Evolutionary conservation across 2,329 filamentous ascomycete genomes (phyloP), one percentile per base, ranked within the genome.

Genomic region (Boeremia lycopersici): DNA sequence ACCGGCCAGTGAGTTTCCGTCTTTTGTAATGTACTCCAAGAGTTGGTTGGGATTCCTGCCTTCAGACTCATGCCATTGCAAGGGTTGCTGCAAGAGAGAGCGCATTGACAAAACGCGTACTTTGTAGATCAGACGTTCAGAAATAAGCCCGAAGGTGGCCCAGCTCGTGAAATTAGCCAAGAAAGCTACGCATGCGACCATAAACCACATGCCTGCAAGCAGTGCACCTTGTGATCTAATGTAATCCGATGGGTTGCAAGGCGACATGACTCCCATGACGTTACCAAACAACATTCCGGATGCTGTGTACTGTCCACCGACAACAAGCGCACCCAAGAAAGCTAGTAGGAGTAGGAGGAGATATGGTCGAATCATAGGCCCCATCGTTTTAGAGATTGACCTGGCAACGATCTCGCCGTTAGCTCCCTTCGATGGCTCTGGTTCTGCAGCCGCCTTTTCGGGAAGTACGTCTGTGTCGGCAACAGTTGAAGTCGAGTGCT

Each of bases 41-140:
- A 92, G 77, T 10, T 80, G 75, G 0, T 85, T 80, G 0, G 89
- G 86, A 1, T 81, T 86, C 23, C 87, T 82, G 4, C 80, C 82
- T 19, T 84, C 79, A 0, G 86, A 86, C 66, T 90, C 84, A 64
- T 91, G 88, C 88, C 88, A 91, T 55, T 88, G 81, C 42, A 89
- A 75, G 57, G 86, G 85, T 71, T 90, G 87, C 54, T 85, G 79
- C 45, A 89, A 82, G 1, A 90, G 74, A 0, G 87, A 84, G 2
- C 85, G 82, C 67, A 90, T 84, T 0, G 85, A 87, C 1, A 88
- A 72, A 2, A 88, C 81, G 47, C 87, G 81, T 9, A 89, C 82
- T 39, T 79, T 82, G 69, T 86, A 87, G 1, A 90, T 77, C 1
- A 89, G 74, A 58, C 86, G 84, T 68, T 91, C 87, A 0, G 87